Evolutionary conservation across 345 rosid genomes (phyloP), one percentile per base, ranked within the genome.

Genomic region (Pistacia vera): DNA sequence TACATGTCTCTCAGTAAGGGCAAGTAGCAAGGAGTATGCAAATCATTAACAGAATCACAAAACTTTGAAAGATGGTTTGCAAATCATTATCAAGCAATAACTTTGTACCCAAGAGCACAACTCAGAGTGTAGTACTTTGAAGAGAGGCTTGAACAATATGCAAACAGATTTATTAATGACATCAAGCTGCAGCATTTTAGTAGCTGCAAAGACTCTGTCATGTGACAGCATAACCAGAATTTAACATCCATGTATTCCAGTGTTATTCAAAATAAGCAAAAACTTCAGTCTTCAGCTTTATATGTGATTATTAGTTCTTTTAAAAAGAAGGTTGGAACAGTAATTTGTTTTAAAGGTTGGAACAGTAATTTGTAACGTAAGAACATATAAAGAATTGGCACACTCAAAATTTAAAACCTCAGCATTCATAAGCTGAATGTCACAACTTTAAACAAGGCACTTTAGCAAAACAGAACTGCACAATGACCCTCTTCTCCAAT

Each of bases 401-500:
- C 11, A 17, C 5, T 18, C 13, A 18, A 12, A 18, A 11, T 38
- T 17, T n/a, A 36, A 38, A 41, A 9, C n/a, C 20, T 65, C 68
- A 9, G 30, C 28, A 10, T 44, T 41, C 13, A 41, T 9, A 65
- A 38, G 69, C 52, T n/a, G 16, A 22, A 65, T 18, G 28, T 20
- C 25, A 18, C 28, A 41, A 41, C 14, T 38, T 65, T 41, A n/a
- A 11, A 65, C 69, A n/a, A 3, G 51, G 35, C 49, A 3, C 38
- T 67, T 67, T 56, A 67, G 7, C 70, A 66, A 17, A 63, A 63
- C 49, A 63, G 5, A 20, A 56, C 61, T 36, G n/a, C 63, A 70
- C 49, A 33, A 54, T 8, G 66, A 8, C 13, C 5, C 8, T 14
- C 60, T 66, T 9, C 44, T 16, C 30, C 17, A 46, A 33, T 61